Evolutionary conservation across 2,329 filamentous ascomycete species (phyloP).

Genomic region (Emmonsiellopsis sp.): DNA sequence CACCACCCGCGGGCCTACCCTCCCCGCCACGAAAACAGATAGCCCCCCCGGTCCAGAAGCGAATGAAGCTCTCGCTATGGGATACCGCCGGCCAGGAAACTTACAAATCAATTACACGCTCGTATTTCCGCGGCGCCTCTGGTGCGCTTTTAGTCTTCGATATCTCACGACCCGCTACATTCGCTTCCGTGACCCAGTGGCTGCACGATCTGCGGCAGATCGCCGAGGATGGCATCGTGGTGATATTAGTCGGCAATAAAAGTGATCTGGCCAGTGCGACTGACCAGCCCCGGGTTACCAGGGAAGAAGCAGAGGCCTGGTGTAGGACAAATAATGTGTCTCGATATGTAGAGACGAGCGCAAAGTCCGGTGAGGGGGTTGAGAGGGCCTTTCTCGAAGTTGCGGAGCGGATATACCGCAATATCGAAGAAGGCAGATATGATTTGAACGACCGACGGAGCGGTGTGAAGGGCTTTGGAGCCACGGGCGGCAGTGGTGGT

Average conservation of each 20-base stretch:
- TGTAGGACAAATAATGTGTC: slow-evolving; percentile 75
- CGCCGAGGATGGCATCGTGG: slow-evolving; percentile 88
- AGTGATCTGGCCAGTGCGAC: slow-evolving; percentile 58
- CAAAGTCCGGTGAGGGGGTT: slow-evolving; percentile 90
- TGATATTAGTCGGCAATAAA: slow-evolving; percentile 94
- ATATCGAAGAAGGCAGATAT: slow-evolving; percentile 90
- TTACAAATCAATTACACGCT: slow-evolving; percentile 91
- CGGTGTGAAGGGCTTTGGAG: slow-evolving; percentile 64
- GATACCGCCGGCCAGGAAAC: slow-evolving; percentile 96
- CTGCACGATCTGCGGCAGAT: slow-evolving; percentile 88
- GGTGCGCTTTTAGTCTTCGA: slow-evolving; percentile 87
- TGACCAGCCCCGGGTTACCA: slow-evolving; percentile 48
- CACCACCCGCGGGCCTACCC: slow-evolving; percentile 21
- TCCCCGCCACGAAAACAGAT: slow-evolving; percentile 27
- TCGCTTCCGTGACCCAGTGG: slow-evolving; percentile 84
- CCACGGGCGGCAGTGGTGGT: slow-evolving; percentile 26
- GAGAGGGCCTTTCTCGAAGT: slow-evolving; percentile 89
- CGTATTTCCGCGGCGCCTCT: slow-evolving; percentile 77
- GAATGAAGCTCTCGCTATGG: slow-evolving; percentile 93
- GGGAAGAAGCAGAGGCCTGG: slow-evolving; percentile 82
- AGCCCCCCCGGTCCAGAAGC: slow-evolving; percentile 42
- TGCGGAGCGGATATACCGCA: slow-evolving; percentile 89
- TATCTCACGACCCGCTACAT: slow-evolving; percentile 76
- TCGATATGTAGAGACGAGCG: slow-evolving; percentile 91
- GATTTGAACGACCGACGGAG: slow-evolving; percentile 87